Conservation (phyloP, 2,329 filamentous ascomycete genomes). For the Penicillium sp. region DNA sequence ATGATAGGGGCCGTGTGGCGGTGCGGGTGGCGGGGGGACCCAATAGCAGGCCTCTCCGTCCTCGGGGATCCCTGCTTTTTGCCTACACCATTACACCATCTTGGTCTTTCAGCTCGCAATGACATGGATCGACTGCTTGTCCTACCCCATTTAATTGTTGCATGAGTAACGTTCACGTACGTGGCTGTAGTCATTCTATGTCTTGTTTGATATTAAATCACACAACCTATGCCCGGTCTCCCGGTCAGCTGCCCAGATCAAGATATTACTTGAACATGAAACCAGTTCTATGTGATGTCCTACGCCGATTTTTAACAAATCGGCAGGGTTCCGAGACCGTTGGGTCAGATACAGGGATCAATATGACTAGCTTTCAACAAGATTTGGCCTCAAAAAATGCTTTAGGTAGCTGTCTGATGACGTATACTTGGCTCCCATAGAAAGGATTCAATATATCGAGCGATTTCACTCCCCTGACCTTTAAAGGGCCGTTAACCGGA, state of each 20-base stretch:
- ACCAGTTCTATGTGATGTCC: not conserved
- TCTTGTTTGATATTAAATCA: constrained; percentile 11
- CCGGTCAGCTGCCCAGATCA: constrained; percentile 1
- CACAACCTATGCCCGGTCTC: constrained; percentile 8
- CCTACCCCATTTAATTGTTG: constrained; percentile 2
- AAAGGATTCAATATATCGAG: too few species aligned
- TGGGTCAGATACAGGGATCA: not conserved
- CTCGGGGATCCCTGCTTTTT: constrained; percentile 9
- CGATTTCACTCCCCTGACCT: too few species aligned
- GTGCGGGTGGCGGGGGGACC: constrained; percentile 35
- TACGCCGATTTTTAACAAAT: not conserved
- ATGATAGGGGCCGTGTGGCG: constrained; percentile 39
- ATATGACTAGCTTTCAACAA: not conserved
- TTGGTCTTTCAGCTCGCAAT: constrained; percentile 6
- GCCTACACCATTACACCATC: not conserved
- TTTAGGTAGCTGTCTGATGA: too few species aligned
- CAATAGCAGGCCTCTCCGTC: constrained; percentile 17
- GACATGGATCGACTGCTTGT: constrained; percentile 9
- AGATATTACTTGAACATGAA: not conserved
- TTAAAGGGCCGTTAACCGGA: too few species aligned
- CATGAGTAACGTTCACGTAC: constrained; percentile 11
- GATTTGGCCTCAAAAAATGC: not conserved
- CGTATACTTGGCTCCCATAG: too few species aligned
- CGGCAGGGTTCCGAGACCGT: not conserved
- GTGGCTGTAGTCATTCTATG: constrained; percentile 11